Evolutionary conservation across 495 filamentous ascomycete genomes (phyloP), one percentile per base, ranked within the genome.

Genomic region (Penicillium roqueforti): DNA sequence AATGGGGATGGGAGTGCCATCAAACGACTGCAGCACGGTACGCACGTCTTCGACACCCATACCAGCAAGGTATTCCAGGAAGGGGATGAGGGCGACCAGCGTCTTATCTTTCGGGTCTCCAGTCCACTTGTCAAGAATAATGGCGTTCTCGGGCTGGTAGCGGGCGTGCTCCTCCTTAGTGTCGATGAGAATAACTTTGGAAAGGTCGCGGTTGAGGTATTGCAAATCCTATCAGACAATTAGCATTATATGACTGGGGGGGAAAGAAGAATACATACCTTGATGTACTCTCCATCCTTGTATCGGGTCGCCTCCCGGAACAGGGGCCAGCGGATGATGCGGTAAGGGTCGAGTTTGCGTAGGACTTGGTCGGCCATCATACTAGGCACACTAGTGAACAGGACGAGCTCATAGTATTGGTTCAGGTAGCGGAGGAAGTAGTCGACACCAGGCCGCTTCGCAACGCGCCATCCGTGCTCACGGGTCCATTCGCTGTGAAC

Each of bases 371-470:
- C 92, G 9, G 83, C 93, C 56, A 86, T 86, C 65, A 83, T 83
- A 59, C 82, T 87, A 4, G 91, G 88, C 14, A 91, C 83, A 51
- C 79, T 89, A 25, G 95, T 97, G 76, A 96, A 98, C 41, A 98
- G 81, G 34, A 97, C 95, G 20, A 98, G 78, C 68, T 98, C 93
- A 70, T 96, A 98, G 77, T 97, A 97, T 67, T 96, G 90, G 71
- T 86, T 91, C 36, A 98, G 79, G 67, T 98, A 98, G 63, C 87
- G 89, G 49, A 98, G 70, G 76, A 98, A 97, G 76, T 98, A 98
- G 74, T 98, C 93, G 41, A 96, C 80, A 37, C 93, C 93, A 25
- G 93, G 93, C 31, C 93, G 83, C 75, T 98, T 98, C 38, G 93
- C 93, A 59, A 92, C 82, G 53, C 92, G 84, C 92, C 93, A 98